Percentiles rank a stretch among this genome's conserved stretches.
Evolutionary conservation across 2,329 filamentous ascomycete genomes (phyloP).

Genomic region (Clarireedia homoeocarpa): DNA sequence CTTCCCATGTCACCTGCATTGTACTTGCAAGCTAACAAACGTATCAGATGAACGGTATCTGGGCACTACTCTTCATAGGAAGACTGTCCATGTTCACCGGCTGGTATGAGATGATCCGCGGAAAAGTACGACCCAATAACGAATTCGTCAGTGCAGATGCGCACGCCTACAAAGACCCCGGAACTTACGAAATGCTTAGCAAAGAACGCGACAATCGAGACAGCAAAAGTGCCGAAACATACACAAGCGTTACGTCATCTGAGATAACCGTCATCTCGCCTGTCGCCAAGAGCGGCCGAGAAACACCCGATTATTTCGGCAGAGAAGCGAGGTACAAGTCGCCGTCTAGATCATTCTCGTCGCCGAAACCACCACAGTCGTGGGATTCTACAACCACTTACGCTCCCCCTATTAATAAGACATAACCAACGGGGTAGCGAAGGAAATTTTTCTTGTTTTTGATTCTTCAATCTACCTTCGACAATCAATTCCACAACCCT

Average conservation of each 20-base stretch:
- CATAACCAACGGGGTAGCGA: conserved; percentile 12
- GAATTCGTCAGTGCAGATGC: conserved; percentile 87
- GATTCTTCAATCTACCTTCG: too few relatives aligned
- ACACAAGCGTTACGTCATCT: conserved; percentile 10
- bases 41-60: conserved; percentile 68
- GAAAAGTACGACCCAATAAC: conserved; percentile 45
- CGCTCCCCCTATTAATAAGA: conserved; percentile 26
- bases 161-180: conserved; percentile 51
- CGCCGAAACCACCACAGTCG: conserved; percentile 33
- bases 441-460: too few relatives aligned
- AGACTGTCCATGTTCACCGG: conserved; percentile 78
- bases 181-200: conserved; percentile 74
- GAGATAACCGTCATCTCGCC: conserved; percentile 22
- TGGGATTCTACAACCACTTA: conserved; percentile 23
- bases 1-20: background rate
- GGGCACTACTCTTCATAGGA: conserved; percentile 73
- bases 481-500: too few relatives aligned
- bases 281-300: conserved; percentile 22
- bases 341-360: conserved; percentile 40
- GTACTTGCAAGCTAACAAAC: background rate
- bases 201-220: conserved; percentile 28
- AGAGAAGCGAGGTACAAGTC: conserved; percentile 38
- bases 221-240: conserved; percentile 25
- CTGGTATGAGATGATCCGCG: conserved; percentile 62
- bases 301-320: conserved; percentile 33